Base-by-base conservation (phyloP, 2,329 filamentous ascomycete species). In the Phialophora chinensis region DNA sequence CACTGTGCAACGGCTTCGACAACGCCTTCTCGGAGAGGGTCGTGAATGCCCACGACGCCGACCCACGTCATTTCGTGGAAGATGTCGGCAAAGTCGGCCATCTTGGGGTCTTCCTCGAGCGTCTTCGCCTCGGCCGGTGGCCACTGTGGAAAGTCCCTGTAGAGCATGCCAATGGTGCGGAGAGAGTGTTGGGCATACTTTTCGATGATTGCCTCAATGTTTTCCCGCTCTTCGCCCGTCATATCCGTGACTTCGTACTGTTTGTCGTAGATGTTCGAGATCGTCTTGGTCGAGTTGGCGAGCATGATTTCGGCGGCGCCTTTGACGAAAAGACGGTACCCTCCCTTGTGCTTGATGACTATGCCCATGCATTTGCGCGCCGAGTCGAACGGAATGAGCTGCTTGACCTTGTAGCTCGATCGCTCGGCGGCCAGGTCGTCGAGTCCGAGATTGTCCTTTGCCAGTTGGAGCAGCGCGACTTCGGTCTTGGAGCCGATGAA, bases 401-500 rank as follows among this genome's bases (percentile, higher is more conserved):
- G 90, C 47, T 89, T 78, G 23, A 86, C 83, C 31, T 83, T 81
- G 66, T 86, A 86, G 65, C 87, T 85, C 5, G 82, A 79, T 55
- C 90, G 87, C 73, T 90, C 85, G 72, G 90, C 85, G 53, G 82
- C 82, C 17, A 92, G 83, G 2, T 87, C 85, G 20, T 71, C 70
- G 86, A 92, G 89, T 17, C 84, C 88, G 5, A 92, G 82, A 73
- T 90, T 82, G 59, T 88, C 86, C 57, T 84, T 85, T 14, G 89
- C 90, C 72, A 91, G 86, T 29, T 87, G 85, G n/a, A 93, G 83
- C 64, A 92, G 79, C 2, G 90, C 90, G 4, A 90, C 90, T 75
- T 92, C 90, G 0, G 90, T 92, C 81, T 92, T 92, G 73, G 89
- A 91, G 54, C 90, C 90, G 71, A 92, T 88, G 66, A 90, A 92